Base-by-base conservation (phyloP, 139 green algal species). In the Asterochloris erici region DNA sequence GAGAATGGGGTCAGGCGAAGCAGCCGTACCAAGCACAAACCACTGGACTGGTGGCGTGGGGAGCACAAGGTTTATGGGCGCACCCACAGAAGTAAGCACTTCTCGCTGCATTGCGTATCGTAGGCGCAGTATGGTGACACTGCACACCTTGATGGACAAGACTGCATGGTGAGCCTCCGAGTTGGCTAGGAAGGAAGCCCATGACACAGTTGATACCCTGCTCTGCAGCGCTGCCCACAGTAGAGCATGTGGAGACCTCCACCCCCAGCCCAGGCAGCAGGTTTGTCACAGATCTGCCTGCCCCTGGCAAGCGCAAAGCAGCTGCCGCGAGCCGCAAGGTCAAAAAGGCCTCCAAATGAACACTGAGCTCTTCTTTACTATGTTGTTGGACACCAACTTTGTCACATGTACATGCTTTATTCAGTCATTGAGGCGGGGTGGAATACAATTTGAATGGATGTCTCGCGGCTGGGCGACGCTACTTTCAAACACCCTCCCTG, bases 21-120 rank as follows among this genome's bases (percentile, higher is more conserved):
- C 83, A 87, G 85, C 0, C 85, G 89, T 10, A 63, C 63, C 17
- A 83, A 81, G 2, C 73, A 85, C 16, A 73, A 79, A 0, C 89
- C 89, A 11, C 60, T 93, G 83, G 76, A 93, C 78, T 93, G 90
- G 80, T 93, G 89, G 89, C 87, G 89, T 14, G 90, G 89, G 28
- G 89, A 93, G 85, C 74, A 74, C 71, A 90, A 90, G 75, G 79
- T 81, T 11, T 91, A 89, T 27, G 83, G 68, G 13, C 81, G 87
- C 17, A 54, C 81, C 11, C 82, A 86, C 82, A 88, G 79, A 38
- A 87, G 89, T 91, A 27, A 74, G 84, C 60, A 4, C 23, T 11
- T 19, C 27, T 17, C 0, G 12, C 47, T n/a, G 69, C 26, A 29
- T 2, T 29, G 10, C 73, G 11, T 17, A 14, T 2, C 66, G 21